Percentiles rank a stretch among this genome's conserved stretches.
phyloP scores from a whole-genome alignment of 352 stramenopile species.

The Phytopythium litorale region DNA sequence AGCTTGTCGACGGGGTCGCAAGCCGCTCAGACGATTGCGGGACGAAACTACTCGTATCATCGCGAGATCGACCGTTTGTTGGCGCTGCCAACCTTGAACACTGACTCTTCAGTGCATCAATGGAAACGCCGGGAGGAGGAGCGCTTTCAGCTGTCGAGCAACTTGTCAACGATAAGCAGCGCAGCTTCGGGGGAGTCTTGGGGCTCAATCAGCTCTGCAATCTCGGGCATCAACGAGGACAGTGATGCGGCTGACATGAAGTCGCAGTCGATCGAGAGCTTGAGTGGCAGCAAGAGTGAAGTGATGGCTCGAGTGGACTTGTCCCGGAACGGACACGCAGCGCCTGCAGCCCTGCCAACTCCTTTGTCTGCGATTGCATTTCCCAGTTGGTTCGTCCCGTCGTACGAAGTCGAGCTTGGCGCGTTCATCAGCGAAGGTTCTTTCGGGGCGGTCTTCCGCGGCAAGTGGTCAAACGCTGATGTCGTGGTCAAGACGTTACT shows the following conservation, averaged over 20 bases:
- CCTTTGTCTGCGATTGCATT: background rate
- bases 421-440: conserved; percentile 16
- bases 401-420: conserved; percentile 28
- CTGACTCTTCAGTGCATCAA: background rate
- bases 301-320: too few relatives aligned
- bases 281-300: too few relatives aligned
- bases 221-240: too few relatives aligned
- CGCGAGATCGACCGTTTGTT: background rate
- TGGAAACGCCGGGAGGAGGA: background rate
- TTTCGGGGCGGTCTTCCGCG: conserved; percentile 21
- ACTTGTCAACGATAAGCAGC: background rate
- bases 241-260: too few relatives aligned
- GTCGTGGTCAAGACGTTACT: conserved; percentile 23
- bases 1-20: background rate
- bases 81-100: background rate
- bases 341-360: too few relatives aligned
- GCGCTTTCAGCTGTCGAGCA: background rate
- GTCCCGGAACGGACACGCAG: background rate
- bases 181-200: background rate
- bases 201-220: background rate
- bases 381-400: conserved; percentile 21
- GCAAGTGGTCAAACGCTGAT: conserved; percentile 20
- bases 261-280: too few relatives aligned
- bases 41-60: conserved; percentile 4
- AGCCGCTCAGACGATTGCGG: background rate